phyloP scores from a whole-genome alignment of 1,284 basidiomycete genomes.

The Cutaneotrichosporon sp. region DNA sequence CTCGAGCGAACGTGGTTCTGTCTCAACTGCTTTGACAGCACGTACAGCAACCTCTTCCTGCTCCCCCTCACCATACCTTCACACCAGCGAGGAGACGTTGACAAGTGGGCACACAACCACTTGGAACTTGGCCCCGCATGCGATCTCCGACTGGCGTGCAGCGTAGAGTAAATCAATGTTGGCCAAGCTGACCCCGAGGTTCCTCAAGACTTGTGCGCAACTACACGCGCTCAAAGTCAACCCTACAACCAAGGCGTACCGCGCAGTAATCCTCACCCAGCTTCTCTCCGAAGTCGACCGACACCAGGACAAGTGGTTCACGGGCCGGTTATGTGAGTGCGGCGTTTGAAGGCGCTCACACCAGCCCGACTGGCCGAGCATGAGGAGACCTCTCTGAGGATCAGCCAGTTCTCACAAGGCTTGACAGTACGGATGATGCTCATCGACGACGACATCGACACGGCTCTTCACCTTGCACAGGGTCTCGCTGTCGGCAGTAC shows the following conservation, averaged over 20 bases:
- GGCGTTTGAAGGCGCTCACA: too few relatives aligned
- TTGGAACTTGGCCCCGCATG: not conserved
- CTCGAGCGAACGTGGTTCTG: conserved; percentile 2
- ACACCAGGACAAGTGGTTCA: not conserved
- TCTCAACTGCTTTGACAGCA: not conserved
- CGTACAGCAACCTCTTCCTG: conserved; percentile 2
- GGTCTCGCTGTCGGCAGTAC: not conserved
- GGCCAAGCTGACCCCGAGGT: not conserved
- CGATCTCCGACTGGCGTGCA: conserved; percentile 1
- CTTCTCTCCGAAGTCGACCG: conserved; percentile 1
- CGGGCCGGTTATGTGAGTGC: not conserved
- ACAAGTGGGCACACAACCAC: conserved; percentile 1
- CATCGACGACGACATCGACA: not conserved
- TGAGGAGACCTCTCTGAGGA: not conserved
- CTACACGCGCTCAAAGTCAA: not conserved
- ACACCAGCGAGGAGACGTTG: not conserved
- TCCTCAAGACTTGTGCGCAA: not conserved
- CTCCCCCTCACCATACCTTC: not conserved
- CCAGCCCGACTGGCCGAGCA: not conserved
- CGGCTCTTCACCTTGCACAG: not conserved
- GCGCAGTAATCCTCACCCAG: not conserved
- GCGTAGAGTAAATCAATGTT: not conserved
- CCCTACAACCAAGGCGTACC: conserved; percentile 4
- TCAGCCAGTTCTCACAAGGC: not conserved
- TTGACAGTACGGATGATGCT: conserved; percentile 1